A percentile compares a stretch with the other conserved stretches of the same genome.
Evolutionary conservation across 495 filamentous ascomycete species (phyloP).

Genomic region (Ramalina intermedia): DNA sequence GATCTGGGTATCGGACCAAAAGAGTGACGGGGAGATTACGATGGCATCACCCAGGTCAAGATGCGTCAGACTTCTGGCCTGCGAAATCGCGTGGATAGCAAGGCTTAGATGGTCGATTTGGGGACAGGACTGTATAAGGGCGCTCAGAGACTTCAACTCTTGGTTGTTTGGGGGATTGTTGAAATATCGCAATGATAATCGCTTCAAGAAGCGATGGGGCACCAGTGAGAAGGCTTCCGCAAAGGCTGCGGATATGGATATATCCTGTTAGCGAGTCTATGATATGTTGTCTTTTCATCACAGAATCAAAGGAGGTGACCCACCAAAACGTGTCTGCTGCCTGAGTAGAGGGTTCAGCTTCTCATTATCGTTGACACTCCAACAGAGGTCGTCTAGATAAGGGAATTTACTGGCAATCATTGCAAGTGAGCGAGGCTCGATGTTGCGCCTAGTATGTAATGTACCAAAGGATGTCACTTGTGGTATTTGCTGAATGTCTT

Average conservation of each 20-base stretch:
- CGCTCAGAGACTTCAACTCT: neutral
- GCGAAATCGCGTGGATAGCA: neutral
- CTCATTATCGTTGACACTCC: slow-evolving; percentile 1
- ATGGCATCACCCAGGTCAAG: neutral
- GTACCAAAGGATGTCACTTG: neutral
- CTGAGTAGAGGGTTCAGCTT: neutral
- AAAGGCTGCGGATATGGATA: neutral
- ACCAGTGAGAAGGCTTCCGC: neutral
- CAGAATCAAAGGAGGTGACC: neutral
- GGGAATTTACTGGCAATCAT: slow-evolving; percentile 2
- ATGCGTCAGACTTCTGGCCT: neutral
- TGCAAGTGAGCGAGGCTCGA: neutral
- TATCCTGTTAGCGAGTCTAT: neutral
- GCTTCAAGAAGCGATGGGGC: neutral
- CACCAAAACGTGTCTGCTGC: neutral
- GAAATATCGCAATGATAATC: neutral
- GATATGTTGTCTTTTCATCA: neutral
- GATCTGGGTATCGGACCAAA: neutral
- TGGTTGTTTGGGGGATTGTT: neutral
- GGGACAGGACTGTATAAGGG: neutral
- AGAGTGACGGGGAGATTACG: neutral
- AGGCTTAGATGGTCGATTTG: neutral
- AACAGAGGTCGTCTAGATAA: neutral
- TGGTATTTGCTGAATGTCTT: neutral
- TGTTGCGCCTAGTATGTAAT: neutral